Evolutionary conservation across 2,329 filamentous ascomycete species (phyloP), one percentile per base, ranked within the genome.

Genomic region (Xylaria digitata): DNA sequence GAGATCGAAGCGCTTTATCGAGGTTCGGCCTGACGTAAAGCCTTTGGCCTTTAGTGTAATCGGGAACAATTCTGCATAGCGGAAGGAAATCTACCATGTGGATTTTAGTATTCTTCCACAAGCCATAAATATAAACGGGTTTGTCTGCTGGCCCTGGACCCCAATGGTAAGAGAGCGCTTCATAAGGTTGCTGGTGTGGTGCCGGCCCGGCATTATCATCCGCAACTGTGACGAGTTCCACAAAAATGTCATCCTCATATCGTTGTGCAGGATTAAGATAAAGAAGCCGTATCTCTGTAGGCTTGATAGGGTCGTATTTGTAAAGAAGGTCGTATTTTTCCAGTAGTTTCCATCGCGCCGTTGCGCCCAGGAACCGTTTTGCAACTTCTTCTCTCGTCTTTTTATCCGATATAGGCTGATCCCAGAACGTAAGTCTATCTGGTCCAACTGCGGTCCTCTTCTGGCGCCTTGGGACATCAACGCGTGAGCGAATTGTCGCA

Each of bases 251-350:
- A 17, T 50, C 48, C 15, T 50, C 48, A 15, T 50, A 50, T 30
- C 48, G 9, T 17, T 5, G 48, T n/a, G 48, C 48, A 50, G 48
- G 48, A 26, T 26, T 53, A n/a, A 53, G 50, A 40, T 53, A 53
- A 37, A 53, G 50, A 53, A 53, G 50, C 21, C 32, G 50, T 37
- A 53, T 19, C 9, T 53, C 30, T 53, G 50, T 53, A 53, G 30
- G 11, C 2, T 6, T 34, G 13, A 53, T 53, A 17, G 15, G 30
- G 1, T n/a, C 37, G 19, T 53, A 53, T 7, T 53, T 53, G 50
- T 37, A 53, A 17, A 53, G 50, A n/a, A 53, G 32, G 17, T 53
- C n/a, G 13, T 53, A 53, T n/a, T 53, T 53, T 6, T 53, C 50
- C n/a, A 53, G 32, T 9, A 37, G 9, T 37, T 37, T 53, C 50